These are phyloP conservation scores for Cladorrhinum samala DNA, from an alignment of 495 filamentous ascomycete species.

Conservation along the genomic window DNA sequence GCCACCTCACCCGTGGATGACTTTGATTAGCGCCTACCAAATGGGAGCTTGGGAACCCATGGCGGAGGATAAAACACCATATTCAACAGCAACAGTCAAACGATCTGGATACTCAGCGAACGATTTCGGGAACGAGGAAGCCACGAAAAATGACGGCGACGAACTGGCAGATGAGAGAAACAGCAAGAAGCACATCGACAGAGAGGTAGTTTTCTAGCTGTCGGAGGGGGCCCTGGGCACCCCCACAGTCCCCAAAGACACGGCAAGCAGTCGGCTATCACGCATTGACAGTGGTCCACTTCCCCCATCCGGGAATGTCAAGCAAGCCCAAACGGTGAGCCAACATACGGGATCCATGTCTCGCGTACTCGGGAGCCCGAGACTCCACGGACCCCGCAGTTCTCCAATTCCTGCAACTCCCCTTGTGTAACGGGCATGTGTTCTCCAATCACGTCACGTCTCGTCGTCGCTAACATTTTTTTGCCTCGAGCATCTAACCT, in stretches of 20 bases:
- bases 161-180: background rate
- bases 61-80: constrained; percentile 78
- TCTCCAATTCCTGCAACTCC: constrained; percentile 8
- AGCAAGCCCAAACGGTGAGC: too few relatives aligned
- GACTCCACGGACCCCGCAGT: constrained; percentile 4
- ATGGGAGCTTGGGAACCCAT: constrained; percentile 62
- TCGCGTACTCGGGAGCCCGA: too few relatives aligned
- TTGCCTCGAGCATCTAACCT: too few relatives aligned
- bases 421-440: too few relatives aligned
- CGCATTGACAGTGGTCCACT: background rate
- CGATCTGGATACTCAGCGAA: background rate
- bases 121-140: background rate
- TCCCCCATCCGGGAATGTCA: too few relatives aligned
- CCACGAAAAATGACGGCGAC: background rate
- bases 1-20: background rate
- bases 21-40: constrained; percentile 25
- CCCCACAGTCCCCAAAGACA: background rate
- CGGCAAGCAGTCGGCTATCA: background rate
- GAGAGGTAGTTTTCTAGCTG: too few relatives aligned
- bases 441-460: too few relatives aligned
- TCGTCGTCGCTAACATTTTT: too few relatives aligned
- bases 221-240: too few relatives aligned
- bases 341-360: too few relatives aligned
- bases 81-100: constrained; percentile 11
- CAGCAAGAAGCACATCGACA: background rate